These are phyloP conservation scores for Suillus americanus DNA, from an alignment of 768 basidiomycete species.

Conservation along the genomic window DNA sequence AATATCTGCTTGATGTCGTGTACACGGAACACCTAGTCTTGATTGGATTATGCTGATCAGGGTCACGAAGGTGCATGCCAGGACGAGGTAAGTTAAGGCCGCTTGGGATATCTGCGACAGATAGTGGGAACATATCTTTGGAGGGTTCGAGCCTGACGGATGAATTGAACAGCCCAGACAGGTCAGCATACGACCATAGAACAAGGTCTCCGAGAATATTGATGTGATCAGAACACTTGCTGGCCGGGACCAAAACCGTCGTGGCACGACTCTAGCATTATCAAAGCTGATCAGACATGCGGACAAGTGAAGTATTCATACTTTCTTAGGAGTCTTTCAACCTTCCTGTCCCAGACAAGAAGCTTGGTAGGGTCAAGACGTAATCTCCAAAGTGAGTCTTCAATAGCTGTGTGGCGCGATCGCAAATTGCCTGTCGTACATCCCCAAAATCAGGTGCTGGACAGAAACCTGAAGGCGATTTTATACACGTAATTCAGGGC, in stretches of 20 bases:
- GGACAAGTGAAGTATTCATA: neutral
- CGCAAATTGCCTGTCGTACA: neutral
- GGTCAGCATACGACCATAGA: neutral
- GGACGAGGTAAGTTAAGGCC: neutral
- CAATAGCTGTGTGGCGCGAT: neutral
- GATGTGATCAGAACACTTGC: neutral
- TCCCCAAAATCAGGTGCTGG: neutral
- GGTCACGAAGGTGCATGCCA: neutral
- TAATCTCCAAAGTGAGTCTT: neutral
- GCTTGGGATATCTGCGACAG: neutral
- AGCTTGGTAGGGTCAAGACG: neutral
- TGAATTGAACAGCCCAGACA: neutral
- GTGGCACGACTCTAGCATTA: neutral
- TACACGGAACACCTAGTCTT: neutral
- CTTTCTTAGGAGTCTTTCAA: neutral
- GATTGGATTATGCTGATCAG: neutral
- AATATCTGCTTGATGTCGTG: neutral
- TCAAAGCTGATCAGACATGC: neutral
- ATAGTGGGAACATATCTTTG: neutral
- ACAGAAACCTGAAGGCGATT: slow-evolving; percentile 1
- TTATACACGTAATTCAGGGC: neutral
- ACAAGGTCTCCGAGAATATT: neutral
- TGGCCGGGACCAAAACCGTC: neutral
- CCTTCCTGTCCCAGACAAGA: neutral
- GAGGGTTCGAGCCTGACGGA: neutral